Percentiles rank a stretch among this genome's conserved stretches.
phyloP scores from a whole-genome alignment of 1,284 basidiomycete genomes.

The Xerocomus nothofagi region DNA sequence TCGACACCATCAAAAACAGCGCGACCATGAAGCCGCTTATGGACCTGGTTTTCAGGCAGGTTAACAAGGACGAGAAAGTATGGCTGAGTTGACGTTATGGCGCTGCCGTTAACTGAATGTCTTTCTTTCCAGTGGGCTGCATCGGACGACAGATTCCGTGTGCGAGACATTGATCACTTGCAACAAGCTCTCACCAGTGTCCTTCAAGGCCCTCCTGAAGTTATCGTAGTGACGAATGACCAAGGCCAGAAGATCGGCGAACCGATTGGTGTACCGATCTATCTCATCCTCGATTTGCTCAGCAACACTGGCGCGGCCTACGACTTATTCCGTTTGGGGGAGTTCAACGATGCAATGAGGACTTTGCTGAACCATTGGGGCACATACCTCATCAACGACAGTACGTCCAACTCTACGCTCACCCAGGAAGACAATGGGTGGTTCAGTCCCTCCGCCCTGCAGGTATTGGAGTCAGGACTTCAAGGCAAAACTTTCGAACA shows the following conservation, averaged over 20 bases:
- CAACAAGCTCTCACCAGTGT: conserved; percentile 10
- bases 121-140: conserved; percentile 2
- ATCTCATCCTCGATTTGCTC: conserved; percentile 22
- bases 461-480: background rate
- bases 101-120: background rate
- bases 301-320: conserved; percentile 22
- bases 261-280: conserved; percentile 22
- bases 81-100: background rate
- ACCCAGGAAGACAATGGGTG: background rate
- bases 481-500: background rate
- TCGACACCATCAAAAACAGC: background rate
- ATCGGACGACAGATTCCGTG: background rate
- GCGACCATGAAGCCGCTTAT: background rate
- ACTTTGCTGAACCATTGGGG: conserved; percentile 4
- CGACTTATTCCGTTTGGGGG: conserved; percentile 16
- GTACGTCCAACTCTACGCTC: background rate
- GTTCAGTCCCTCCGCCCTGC: background rate
- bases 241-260: conserved; percentile 13
- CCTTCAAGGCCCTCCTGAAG: conserved; percentile 9
- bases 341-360: conserved; percentile 26
- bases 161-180: conserved; percentile 10
- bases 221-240: conserved; percentile 1
- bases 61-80: conserved; percentile 6
- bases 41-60: conserved; percentile 4
- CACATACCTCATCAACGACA: conserved; percentile 10